phyloP scores from a whole-genome alignment of 495 filamentous ascomycete species.

The Mytilinidion resinicola region DNA sequence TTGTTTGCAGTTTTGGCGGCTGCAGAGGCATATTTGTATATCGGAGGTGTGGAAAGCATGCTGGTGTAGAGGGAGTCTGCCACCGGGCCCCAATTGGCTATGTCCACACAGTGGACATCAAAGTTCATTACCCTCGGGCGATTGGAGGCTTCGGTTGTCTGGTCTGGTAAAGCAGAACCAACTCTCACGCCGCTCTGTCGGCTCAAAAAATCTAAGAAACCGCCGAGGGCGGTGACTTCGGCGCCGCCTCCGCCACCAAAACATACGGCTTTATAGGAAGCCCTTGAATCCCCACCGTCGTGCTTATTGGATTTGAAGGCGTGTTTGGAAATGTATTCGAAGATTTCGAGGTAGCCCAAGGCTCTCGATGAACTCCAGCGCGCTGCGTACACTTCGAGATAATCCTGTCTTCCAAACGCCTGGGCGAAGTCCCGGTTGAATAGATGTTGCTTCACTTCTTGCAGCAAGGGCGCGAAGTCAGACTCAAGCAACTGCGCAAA shows the following conservation, averaged over 20 bases:
- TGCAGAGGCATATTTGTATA: constrained; percentile 52
- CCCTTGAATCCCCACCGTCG: not conserved
- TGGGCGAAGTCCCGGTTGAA: constrained; percentile 75
- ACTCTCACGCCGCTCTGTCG: not conserved
- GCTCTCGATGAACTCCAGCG: constrained; percentile 81
- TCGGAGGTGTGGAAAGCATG: constrained; percentile 42
- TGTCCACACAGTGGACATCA: constrained; percentile 65
- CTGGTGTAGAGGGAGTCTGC: constrained; percentile 45
- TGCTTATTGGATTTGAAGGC: constrained; percentile 23
- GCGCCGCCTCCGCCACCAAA: constrained; percentile 85
- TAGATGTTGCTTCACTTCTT: constrained; percentile 74
- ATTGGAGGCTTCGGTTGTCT: not conserved
- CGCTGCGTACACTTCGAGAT: constrained; percentile 72
- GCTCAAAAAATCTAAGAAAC: constrained; percentile 47
- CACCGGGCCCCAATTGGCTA: constrained; percentile 66
- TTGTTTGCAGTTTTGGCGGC: constrained; percentile 41
- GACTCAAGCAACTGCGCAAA: constrained; percentile 45
- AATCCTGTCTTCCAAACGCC: constrained; percentile 65
- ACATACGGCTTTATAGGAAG: constrained; percentile 7
- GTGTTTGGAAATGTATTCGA: constrained; percentile 45
- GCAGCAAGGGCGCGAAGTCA: constrained; percentile 53
- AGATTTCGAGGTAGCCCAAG: constrained; percentile 66
- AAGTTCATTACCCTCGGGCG: constrained; percentile 21
- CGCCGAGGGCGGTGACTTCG: constrained; percentile 72
- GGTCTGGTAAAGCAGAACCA: not conserved